Evolutionary conservation across 2,329 filamentous ascomycete genomes (phyloP), one percentile per base, ranked within the genome.

Genomic region (Epichloe hybrida): DNA sequence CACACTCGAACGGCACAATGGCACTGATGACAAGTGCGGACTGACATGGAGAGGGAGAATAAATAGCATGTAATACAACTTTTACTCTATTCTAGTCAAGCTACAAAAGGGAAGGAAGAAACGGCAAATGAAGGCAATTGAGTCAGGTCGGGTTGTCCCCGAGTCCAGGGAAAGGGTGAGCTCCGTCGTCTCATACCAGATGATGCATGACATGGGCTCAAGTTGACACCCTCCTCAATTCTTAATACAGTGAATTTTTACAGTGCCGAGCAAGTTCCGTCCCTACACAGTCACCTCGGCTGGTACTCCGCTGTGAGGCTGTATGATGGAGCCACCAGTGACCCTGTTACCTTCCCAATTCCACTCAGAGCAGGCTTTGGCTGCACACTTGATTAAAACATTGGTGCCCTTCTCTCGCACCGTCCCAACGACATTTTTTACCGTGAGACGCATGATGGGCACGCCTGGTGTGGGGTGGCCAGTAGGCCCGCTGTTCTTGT

Each of bases 361-460:
- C 50, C 50, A 51, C 1, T 39, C 1, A 0, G 34, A 38, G 34
- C 50, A 51, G 15, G 31, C 3, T 3, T n/a, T 34, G 2, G 31
- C 3, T 2, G 23, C 50, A 2, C 50, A 51, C 12, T 34, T 2
- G 11, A 51, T 34, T 4, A 48, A n/a, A 5, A 38, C 15, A n/a
- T 48, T 48, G 23, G 44, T 39, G 12, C 44, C 50, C 7, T 37
- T 4, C 38, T 23, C 5, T 9, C 3, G 17, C 17, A 51, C 44
- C 20, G 15, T 51, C 2, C 50, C 50, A 17, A 8, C 11, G 11
- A 51, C 38, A 1, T 42, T 61, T 46, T 65, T 61, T 46, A 77
- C 59, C 1, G 65, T 70, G 6, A 78, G 55, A 7, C 66, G 70
- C 8, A 73, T 77, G 60, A 78, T 76, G n/a, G 73, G 74, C n/a